Percentiles rank a stretch among this genome's conserved stretches.
Evolutionary conservation across 2,329 filamentous ascomycete genomes (phyloP).

Genomic region (Curvularia verruculosa): DNA sequence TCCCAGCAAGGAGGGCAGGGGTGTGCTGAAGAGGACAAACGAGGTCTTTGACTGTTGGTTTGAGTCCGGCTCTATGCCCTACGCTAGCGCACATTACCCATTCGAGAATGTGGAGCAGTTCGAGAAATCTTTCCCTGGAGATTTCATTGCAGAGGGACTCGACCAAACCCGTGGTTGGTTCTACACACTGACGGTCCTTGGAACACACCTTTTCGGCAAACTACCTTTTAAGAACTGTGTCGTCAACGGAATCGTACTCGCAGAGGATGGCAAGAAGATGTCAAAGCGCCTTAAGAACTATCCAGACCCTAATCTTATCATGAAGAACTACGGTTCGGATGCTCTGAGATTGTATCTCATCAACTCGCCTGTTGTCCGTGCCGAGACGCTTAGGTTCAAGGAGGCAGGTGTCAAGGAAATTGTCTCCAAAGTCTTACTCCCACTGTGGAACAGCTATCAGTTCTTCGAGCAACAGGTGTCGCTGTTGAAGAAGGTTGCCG

Average conservation of each 20-base stretch:
- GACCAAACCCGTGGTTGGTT: conserved; percentile 98
- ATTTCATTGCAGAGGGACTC: conserved; percentile 92
- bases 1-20: conserved; percentile 85
- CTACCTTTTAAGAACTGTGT: conserved; percentile 94
- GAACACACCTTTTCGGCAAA: conserved; percentile 82
- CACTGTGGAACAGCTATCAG: conserved; percentile 95
- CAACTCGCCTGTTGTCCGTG: conserved; percentile 92
- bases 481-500: conserved; percentile 83
- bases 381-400: conserved; percentile 89
- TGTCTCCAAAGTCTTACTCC: conserved; percentile 86
- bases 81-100: conserved; percentile 87
- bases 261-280: conserved; percentile 98
- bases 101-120: conserved; percentile 88
- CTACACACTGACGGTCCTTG: conserved; percentile 87
- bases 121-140: conserved; percentile 80
- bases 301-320: conserved; percentile 82
- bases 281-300: conserved; percentile 97
- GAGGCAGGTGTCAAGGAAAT: conserved; percentile 93
- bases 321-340: conserved; percentile 88
- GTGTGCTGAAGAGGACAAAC: conserved; percentile 76
- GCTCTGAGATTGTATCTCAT: conserved; percentile 94
- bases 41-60: conserved; percentile 99
- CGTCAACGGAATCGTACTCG: conserved; percentile 93
- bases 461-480: conserved; percentile 91
- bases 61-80: conserved; percentile 95